phyloP scores from a whole-genome alignment of 768 basidiomycete species.

The Russula dissimulans region DNA sequence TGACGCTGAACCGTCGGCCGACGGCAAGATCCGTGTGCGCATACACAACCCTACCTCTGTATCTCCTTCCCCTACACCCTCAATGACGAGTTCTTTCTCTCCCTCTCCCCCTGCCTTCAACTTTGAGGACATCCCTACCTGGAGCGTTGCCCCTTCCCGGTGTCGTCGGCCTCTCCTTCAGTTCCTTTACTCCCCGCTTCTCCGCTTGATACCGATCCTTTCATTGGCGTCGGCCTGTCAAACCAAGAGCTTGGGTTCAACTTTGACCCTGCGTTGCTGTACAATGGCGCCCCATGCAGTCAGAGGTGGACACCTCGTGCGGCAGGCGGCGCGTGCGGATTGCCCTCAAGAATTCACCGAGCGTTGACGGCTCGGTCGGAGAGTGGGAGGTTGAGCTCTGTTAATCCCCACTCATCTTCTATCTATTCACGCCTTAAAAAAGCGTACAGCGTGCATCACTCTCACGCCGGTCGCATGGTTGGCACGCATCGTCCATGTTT shows the following conservation, averaged over 20 bases:
- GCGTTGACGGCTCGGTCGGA: slow-evolving; percentile 54
- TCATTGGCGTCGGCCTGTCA: slow-evolving; percentile 44
- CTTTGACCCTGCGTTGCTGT: slow-evolving; percentile 26
- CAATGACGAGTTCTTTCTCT: slow-evolving; percentile 33
- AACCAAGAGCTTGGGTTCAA: slow-evolving; percentile 30
- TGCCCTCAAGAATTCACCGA: slow-evolving; percentile 56
- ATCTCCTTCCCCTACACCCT: slow-evolving; percentile 34
- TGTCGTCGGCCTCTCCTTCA: slow-evolving; percentile 16
- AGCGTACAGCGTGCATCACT: slow-evolving; percentile 8
- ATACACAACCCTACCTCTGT: slow-evolving; percentile 42
- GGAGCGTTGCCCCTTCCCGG: slow-evolving; percentile 20
- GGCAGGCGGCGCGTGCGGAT: slow-evolving; percentile 53
- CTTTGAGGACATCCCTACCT: slow-evolving; percentile 14
- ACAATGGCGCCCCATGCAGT: slow-evolving; percentile 33
- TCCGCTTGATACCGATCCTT: slow-evolving; percentile 37
- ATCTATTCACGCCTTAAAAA: slow-evolving; percentile 9
- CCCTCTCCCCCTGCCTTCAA: slow-evolving; percentile 23
- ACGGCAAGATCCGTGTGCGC: slow-evolving; percentile 65
- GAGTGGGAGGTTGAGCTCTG: slow-evolving; percentile 76
- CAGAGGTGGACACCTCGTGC: slow-evolving; percentile 23
- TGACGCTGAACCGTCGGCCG: slow-evolving; percentile 51
- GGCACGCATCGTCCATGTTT: slow-evolving; percentile 3
- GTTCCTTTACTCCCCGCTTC: slow-evolving; percentile 33
- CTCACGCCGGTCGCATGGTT: not conserved
- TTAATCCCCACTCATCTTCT: slow-evolving; percentile 24